A percentile compares a stretch with the other conserved stretches of the same genome.
Evolutionary conservation across 2,329 filamentous ascomycete genomes (phyloP).

Genomic region (Cytospora mali): DNA sequence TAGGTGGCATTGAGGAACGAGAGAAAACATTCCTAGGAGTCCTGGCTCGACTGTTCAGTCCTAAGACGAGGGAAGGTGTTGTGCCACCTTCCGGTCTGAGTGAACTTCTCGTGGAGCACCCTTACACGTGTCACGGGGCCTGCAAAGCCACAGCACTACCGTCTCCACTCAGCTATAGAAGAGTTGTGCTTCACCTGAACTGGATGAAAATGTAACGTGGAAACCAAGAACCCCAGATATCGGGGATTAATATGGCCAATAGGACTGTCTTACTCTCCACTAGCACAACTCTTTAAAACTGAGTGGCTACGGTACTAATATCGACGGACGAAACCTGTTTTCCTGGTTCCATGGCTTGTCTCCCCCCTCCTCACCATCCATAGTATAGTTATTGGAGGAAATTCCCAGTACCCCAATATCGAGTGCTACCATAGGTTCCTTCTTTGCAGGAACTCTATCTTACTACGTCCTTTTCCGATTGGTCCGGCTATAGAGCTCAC

Average conservation of each 20-base stretch:
- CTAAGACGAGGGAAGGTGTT: conserved; percentile 1
- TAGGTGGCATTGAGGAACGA: background rate
- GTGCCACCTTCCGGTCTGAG: conserved; percentile 19
- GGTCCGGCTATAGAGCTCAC: conserved; percentile 7
- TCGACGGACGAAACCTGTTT: background rate
- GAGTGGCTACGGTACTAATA: too few species aligned
- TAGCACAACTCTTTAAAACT: too few species aligned
- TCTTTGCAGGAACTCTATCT: background rate
- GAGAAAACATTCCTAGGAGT: background rate
- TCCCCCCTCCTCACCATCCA: conserved; percentile 10
- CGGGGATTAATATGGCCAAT: too few species aligned
- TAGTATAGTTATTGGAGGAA: conserved; percentile 22
- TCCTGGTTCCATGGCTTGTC: background rate
- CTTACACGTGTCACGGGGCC: conserved; percentile 12
- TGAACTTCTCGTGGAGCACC: conserved; percentile 9
- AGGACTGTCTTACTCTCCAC: too few species aligned
- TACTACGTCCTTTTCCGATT: background rate
- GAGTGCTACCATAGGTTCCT: conserved; percentile 8
- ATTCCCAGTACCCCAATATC: conserved; percentile 1
- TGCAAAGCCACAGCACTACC: conserved; percentile 9
- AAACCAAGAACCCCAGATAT: too few species aligned
- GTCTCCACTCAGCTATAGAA: too few species aligned
- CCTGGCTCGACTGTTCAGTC: background rate
- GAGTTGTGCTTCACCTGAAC: too few species aligned
- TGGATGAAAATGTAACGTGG: too few species aligned